Evolutionary conservation across 83 land plant species (phyloP).

Genomic region (Larix sibirica): DNA sequence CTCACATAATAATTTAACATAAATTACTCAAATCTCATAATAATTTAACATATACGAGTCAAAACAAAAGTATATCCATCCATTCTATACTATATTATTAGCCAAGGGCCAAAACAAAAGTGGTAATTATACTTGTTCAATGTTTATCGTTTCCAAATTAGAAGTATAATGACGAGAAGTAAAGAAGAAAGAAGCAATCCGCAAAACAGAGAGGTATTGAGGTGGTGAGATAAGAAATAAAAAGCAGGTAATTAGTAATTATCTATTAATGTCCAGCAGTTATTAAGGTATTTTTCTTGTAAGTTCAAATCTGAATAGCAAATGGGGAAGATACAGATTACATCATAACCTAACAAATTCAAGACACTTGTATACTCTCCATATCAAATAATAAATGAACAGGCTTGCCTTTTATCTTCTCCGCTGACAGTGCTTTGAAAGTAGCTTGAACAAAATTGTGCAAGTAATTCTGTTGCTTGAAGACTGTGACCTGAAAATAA

Average conservation of each 20-base stretch:
- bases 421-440: constrained; percentile 79
- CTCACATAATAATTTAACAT: too few species aligned
- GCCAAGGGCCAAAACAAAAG: too few species aligned
- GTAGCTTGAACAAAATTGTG: constrained; percentile 97
- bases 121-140: too few species aligned
- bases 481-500: constrained; percentile 85
- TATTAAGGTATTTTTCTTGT: neutral
- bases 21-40: too few species aligned
- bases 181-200: neutral
- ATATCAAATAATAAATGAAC: neutral
- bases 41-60: too few species aligned
- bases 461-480: constrained; percentile 83
- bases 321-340: neutral
- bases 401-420: constrained; percentile 78
- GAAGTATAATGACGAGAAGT: neutral
- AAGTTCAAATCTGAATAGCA: neutral
- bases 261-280: neutral
- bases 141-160: too few species aligned
- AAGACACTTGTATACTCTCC: neutral
- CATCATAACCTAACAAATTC: neutral
- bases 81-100: too few species aligned
- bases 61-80: too few species aligned
- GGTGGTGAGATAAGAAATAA: neutral
- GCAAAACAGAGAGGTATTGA: neutral
- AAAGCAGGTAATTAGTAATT: neutral